phyloP scores from a whole-genome alignment of 2,329 filamentous ascomycete genomes.

The Didymella pomorum region DNA sequence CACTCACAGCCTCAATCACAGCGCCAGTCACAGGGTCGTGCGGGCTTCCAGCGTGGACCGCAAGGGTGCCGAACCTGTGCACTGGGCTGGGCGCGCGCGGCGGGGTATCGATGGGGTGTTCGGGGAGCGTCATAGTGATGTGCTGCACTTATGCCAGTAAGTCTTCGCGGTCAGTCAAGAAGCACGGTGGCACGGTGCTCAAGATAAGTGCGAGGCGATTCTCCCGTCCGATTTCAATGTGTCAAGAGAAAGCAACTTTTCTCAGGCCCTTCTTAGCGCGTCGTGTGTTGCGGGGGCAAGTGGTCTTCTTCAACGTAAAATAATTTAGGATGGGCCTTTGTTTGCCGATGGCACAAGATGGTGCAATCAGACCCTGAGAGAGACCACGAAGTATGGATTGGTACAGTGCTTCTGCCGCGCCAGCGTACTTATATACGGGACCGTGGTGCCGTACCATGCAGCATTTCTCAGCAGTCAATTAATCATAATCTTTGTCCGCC shows the following conservation, averaged over 20 bases:
- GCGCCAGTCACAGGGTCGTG: constrained; percentile 92
- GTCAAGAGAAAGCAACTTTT: constrained; percentile 23
- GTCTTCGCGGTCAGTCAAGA: neutral
- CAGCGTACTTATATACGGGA: constrained; percentile 21
- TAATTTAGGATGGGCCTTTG: constrained; percentile 25
- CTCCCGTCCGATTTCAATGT: constrained; percentile 21
- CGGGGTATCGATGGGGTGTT: constrained; percentile 73
- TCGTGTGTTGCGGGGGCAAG: constrained; percentile 24
- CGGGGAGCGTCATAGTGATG: constrained; percentile 50
- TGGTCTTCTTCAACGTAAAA: constrained; percentile 19
- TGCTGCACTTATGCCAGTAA: neutral
- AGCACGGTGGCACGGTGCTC: neutral
- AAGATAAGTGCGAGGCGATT: constrained; percentile 14
- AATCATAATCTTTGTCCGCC: constrained; percentile 23
- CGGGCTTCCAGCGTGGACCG: constrained; percentile 90
- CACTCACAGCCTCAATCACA: constrained; percentile 81
- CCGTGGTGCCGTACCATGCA: constrained; percentile 12
- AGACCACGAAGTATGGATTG: neutral
- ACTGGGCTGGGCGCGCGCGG: constrained; percentile 76
- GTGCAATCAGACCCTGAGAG: constrained; percentile 16
- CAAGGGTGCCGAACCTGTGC: constrained; percentile 88
- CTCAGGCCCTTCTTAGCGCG: constrained; percentile 25
- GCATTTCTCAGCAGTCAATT: constrained; percentile 40
- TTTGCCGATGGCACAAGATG: constrained; percentile 37
- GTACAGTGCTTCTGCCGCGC: constrained; percentile 8